Conservation (phyloP, 2,329 filamentous ascomycete genomes). For the Botryotinia convoluta region DNA sequence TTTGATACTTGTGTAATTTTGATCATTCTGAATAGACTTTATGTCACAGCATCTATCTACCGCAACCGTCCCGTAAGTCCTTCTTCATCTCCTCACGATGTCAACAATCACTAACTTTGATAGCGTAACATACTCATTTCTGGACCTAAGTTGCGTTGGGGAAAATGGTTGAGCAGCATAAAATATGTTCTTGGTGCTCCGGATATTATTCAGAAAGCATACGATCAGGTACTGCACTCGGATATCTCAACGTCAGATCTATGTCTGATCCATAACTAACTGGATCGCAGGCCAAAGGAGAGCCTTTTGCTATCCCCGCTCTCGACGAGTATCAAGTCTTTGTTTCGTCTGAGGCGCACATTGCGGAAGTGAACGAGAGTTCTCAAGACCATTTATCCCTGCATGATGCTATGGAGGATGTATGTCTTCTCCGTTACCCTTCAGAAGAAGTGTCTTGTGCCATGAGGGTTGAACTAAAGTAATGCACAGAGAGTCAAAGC, state of each 20-base stretch:
- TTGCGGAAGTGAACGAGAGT: neutral
- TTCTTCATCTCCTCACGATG: too few relatives aligned
- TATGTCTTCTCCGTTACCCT: neutral
- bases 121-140: neutral
- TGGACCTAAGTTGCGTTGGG: neutral
- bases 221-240: neutral
- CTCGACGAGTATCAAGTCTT: neutral
- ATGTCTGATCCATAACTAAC: neutral
- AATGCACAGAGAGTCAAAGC: neutral
- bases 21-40: neutral
- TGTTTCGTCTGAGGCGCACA: neutral
- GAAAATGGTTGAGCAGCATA: neutral
- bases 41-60: neutral
- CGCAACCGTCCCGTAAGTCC: neutral
- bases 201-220: neutral
- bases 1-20: neutral
- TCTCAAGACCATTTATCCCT: neutral
- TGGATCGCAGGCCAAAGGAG: neutral
- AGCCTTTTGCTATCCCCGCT: neutral
- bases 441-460: neutral
- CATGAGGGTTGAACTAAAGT: neutral
- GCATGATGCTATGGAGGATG: slow-evolving; percentile 1
- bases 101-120: neutral
- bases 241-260: neutral
- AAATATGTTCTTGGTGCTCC: neutral